Evolutionary conservation across 495 filamentous ascomycete species (phyloP).

Genomic region (Parathielavia appendiculata): DNA sequence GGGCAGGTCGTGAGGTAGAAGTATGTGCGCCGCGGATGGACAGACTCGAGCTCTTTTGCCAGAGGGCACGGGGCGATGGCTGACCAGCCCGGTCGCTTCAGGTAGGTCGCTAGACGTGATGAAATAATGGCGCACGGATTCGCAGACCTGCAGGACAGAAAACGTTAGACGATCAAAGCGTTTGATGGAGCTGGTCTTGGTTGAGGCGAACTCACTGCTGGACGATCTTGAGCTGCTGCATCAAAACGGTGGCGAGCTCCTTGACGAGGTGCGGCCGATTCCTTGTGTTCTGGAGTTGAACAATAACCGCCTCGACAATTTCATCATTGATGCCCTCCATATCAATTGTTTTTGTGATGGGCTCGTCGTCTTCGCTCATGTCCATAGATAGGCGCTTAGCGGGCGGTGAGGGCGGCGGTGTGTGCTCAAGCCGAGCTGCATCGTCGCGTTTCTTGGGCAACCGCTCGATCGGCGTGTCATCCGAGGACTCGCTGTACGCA

Average conservation of each 20-base stretch:
- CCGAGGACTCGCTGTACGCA: conserved; percentile 58
- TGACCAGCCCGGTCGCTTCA: conserved; percentile 79
- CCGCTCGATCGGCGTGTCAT: conserved; percentile 44
- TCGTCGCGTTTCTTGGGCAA: conserved; percentile 43
- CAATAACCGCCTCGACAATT: conserved; percentile 86
- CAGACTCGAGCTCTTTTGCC: conserved; percentile 84
- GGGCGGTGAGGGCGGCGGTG: conserved; percentile 78
- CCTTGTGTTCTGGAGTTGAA: conserved; percentile 84
- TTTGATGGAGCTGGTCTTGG: neutral
- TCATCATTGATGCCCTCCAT: conserved; percentile 89
- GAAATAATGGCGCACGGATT: conserved; percentile 94
- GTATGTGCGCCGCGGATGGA: conserved; percentile 92
- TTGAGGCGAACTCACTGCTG: conserved; percentile 67
- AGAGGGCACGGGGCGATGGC: conserved; percentile 77
- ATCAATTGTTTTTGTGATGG: conserved; percentile 58
- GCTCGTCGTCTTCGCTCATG: conserved; percentile 34
- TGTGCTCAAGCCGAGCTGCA: conserved; percentile 57
- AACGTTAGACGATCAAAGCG: conserved; percentile 32
- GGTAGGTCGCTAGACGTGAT: conserved; percentile 80
- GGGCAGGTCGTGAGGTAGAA: conserved; percentile 86
- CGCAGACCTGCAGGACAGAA: conserved; percentile 61
- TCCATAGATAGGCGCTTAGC: conserved; percentile 35
- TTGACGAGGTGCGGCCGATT: conserved; percentile 93
- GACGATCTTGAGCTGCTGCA: conserved; percentile 71
- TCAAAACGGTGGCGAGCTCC: conserved; percentile 79